These are phyloP conservation scores for Gloeostereum incarnatum DNA, from an alignment of 768 basidiomycete genomes.

Conservation along the genomic window DNA sequence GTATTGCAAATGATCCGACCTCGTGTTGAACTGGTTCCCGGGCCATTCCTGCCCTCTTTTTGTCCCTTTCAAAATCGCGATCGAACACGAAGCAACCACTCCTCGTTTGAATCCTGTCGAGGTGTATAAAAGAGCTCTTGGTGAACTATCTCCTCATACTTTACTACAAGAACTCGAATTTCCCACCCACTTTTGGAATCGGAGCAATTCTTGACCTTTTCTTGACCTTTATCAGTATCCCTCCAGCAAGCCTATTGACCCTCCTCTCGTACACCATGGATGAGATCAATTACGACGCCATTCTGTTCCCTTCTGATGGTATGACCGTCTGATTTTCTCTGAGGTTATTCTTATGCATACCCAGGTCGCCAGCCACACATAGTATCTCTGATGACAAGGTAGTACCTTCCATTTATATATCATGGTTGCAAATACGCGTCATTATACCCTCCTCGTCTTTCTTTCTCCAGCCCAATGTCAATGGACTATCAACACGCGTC, in stretches of 20 bases:
- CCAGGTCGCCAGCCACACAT: slow-evolving; percentile 62
- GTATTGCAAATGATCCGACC: slow-evolving; percentile 20
- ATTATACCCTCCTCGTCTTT: slow-evolving; percentile 2
- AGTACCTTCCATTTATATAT: slow-evolving; percentile 10
- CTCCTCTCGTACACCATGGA: slow-evolving; percentile 38
- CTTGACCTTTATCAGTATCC: slow-evolving; percentile 2
- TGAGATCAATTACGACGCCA: slow-evolving; percentile 54
- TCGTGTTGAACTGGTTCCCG: slow-evolving; percentile 36
- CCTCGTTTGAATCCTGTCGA: slow-evolving; percentile 9
- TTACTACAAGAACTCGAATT: too few species aligned
- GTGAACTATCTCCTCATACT: slow-evolving; percentile 1
- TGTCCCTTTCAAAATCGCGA: slow-evolving; percentile 7
- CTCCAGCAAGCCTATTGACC: background rate
- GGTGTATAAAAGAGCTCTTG: slow-evolving; percentile 15
- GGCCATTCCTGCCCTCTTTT: background rate
- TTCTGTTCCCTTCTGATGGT: slow-evolving; percentile 74
- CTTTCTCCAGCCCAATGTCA: slow-evolving; percentile 28
- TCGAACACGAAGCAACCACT: slow-evolving; percentile 5
- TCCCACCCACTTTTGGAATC: too few species aligned
- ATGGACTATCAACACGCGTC: slow-evolving; percentile 33
- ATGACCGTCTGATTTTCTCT: slow-evolving; percentile 1
- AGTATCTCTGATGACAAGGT: slow-evolving; percentile 71
- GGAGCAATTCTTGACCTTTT: background rate
- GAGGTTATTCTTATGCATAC: slow-evolving; percentile 1
- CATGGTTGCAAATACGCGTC: slow-evolving; percentile 7